phyloP scores from a whole-genome alignment of 2,329 filamentous ascomycete species.

The Albophoma yamanashiensis region DNA sequence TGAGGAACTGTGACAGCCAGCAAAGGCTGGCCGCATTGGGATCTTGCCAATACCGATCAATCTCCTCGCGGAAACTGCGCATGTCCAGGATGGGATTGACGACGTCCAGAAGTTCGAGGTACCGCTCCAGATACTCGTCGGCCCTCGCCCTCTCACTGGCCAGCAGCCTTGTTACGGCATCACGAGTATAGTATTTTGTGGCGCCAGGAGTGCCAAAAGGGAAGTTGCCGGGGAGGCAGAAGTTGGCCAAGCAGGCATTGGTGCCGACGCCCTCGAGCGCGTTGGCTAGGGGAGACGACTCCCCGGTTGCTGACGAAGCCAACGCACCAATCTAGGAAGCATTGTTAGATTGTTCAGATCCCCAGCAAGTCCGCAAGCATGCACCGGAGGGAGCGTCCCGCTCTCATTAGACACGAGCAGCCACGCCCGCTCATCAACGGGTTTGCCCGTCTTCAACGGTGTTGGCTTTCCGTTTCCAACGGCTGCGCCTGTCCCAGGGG shows the following conservation, averaged over 20 bases:
- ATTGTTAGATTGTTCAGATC: not conserved
- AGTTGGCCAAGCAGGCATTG: constrained; percentile 23
- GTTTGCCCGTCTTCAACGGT: too few species aligned
- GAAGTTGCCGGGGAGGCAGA: constrained; percentile 23
- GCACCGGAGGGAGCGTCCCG: not conserved
- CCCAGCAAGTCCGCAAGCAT: not conserved
- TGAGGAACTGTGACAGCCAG: constrained; percentile 23
- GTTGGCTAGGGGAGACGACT: constrained; percentile 14
- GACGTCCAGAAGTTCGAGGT: constrained; percentile 19
- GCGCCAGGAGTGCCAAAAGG: constrained; percentile 25
- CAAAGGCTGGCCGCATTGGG: constrained; percentile 16
- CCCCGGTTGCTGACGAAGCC: constrained; percentile 8
- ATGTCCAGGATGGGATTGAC: constrained; percentile 24
- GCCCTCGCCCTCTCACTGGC: constrained; percentile 15
- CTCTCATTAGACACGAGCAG: not conserved
- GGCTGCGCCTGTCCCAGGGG: not conserved
- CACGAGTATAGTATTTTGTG: constrained; percentile 19
- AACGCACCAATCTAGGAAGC: constrained; percentile 15
- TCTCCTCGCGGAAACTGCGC: constrained; percentile 15
- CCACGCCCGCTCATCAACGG: not conserved
- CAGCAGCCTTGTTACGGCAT: constrained; percentile 18
- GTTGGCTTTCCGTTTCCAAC: not conserved
- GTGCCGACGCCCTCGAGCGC: constrained; percentile 21
- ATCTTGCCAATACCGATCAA: constrained; percentile 21
- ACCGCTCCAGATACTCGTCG: constrained; percentile 16